Evolutionary conservation across 1,284 basidiomycete species (phyloP), one percentile per base, ranked within the genome.

Genomic region (Rhodotorula sp.): DNA sequence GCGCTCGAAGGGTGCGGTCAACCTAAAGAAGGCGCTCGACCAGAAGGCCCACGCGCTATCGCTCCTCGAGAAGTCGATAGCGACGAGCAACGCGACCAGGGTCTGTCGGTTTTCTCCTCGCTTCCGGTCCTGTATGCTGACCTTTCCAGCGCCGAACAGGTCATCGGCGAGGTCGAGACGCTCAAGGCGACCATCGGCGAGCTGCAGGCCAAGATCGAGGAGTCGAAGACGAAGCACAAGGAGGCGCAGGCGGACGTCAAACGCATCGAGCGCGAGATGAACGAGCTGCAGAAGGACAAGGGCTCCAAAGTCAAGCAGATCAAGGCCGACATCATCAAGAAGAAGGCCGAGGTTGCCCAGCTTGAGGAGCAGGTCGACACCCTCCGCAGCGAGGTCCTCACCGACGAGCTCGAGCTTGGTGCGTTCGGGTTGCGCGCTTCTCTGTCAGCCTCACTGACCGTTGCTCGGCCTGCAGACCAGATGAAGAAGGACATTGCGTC

Each of bases 221-320:
- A 82, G 0, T 89, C 92, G 13, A 88, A 90, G 80, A 85, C 88
- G 68, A 91, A 91, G 79, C 91, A 96, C 80, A 87, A 87, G 76
- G 85, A 84, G 4, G 92, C 93, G 0, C 84, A 89, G 66, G 88
- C 85, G 0, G 94, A 98, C 73, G 88, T 88, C 80, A 89, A 89
- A 83, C 91, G 90, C 75, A 88, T 98, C 36, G 91, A 98, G 83
- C 90, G 90, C 79, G 97, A 99, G 81, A 98, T 99, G 94, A 88
- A 88, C 66, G 97, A 99, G 84, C 97, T 99, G 84, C 95, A 97
- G 84, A 90, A 94, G 81, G 95, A 99, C 85, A 97, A 97, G 82
- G 96, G 97, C 69, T 92, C 92, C 60, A 99, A 99, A 83, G 91
- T 95, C 67, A 91, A 91, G 54, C 91, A 98, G 81, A 88, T 99